Conservation (phyloP, 306 rosid genomes). For the Lotus japonicus region DNA sequence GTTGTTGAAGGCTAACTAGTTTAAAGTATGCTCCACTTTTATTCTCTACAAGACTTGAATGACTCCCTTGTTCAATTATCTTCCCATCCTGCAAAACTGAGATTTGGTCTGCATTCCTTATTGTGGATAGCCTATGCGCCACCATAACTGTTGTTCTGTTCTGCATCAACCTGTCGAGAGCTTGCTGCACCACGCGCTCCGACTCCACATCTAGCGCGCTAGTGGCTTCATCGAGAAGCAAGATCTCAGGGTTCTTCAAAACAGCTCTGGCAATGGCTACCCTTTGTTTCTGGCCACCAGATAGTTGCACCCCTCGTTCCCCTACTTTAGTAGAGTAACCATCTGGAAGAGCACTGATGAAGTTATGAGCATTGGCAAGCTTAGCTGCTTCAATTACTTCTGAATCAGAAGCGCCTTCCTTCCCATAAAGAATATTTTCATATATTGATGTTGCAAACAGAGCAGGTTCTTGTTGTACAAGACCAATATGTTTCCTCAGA, state of each 20-base stretch:
- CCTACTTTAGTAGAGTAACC: constrained; percentile 96
- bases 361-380: constrained; percentile 82
- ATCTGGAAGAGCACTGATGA: constrained; percentile 80
- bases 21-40: constrained; percentile 72
- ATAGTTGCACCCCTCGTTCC: constrained; percentile 87
- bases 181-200: constrained; percentile 80
- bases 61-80: constrained; percentile 91
- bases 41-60: constrained; percentile 66
- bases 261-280: constrained; percentile 92
- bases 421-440: constrained; percentile 82
- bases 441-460: constrained; percentile 82
- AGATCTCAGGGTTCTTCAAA: constrained; percentile 73
- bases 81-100: constrained; percentile 84
- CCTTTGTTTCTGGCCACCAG: constrained; percentile 90
- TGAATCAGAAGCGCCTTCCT: constrained; percentile 76
- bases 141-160: constrained; percentile 83
- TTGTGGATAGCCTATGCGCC: constrained; percentile 90
- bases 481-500: constrained; percentile 76
- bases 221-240: constrained; percentile 84
- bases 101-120: constrained; percentile 81
- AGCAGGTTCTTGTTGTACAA: constrained; percentile 96
- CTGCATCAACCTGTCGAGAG: constrained; percentile 76
- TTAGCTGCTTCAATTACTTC: constrained; percentile 90
- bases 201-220: constrained; percentile 90
- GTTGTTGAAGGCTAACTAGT: constrained; percentile 90